Evolutionary conservation across 306 rosid genomes (phyloP).

Genomic region (Canavalia gladiata): DNA sequence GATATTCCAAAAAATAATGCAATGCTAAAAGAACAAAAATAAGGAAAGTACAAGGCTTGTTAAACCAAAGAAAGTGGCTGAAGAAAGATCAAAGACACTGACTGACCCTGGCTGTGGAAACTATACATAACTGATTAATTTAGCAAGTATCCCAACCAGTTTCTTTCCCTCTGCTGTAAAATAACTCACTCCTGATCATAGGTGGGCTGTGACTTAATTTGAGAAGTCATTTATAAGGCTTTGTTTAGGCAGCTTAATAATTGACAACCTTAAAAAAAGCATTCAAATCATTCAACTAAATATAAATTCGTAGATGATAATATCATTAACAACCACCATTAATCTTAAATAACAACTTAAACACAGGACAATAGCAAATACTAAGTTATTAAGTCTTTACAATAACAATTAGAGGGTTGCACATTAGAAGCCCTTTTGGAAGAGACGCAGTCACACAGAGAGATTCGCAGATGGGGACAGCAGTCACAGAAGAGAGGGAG

Average conservation of each 20-base stretch:
- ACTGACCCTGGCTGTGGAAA: neutral
- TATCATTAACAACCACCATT: too few species aligned
- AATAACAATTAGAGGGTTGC: too few species aligned
- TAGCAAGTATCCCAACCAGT: neutral
- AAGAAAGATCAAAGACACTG: neutral
- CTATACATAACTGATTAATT: neutral
- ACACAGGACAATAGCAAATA: too few species aligned
- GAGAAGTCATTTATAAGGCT: neutral
- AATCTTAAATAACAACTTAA: too few species aligned
- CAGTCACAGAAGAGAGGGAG: too few species aligned
- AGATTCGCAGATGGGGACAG: too few species aligned
- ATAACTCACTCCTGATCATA: conserved; percentile 21
- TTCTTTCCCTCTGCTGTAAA: neutral
- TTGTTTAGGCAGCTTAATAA: neutral
- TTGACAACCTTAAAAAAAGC: neutral
- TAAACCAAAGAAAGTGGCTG: neutral
- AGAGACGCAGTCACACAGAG: too few species aligned
- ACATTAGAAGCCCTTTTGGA: too few species aligned
- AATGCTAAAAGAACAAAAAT: neutral
- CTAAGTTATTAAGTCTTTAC: too few species aligned
- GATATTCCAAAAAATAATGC: neutral
- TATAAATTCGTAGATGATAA: too few species aligned
- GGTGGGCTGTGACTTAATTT: neutral
- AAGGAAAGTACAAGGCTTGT: neutral
- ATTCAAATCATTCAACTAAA: too few species aligned